phyloP scores from a whole-genome alignment of 2,329 filamentous ascomycete genomes.

The Nemania sp. region DNA sequence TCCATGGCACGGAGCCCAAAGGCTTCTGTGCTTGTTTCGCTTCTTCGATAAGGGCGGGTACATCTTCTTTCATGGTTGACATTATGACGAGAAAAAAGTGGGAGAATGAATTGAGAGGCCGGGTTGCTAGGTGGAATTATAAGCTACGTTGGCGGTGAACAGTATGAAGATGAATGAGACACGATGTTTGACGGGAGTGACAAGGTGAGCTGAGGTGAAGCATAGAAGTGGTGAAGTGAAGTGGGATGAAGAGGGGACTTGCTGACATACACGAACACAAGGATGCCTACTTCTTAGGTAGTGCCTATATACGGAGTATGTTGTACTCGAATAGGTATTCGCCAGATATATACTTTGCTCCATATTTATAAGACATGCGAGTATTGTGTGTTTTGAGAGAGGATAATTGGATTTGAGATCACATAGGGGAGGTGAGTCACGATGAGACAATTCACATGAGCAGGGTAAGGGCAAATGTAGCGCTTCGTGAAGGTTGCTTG shows the following conservation, averaged over 20 bases:
- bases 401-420: no score
- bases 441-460: background rate
- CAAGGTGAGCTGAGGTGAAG: conserved; percentile 1
- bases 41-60: conserved; percentile 42
- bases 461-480: background rate
- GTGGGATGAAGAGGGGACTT: background rate
- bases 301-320: no score
- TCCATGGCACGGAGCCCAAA: conserved; percentile 40
- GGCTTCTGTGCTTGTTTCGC: conserved; percentile 36
- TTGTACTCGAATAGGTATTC: background rate
- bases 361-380: background rate
- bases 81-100: background rate
- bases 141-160: background rate
- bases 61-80: conserved; percentile 42
- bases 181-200: background rate
- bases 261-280: background rate
- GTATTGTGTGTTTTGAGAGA: background rate
- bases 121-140: no score
- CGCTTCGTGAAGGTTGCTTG: background rate
- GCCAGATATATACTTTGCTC: background rate
- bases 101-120: no score
- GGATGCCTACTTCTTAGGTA: background rate
- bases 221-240: no score
- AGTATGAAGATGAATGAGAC: background rate
- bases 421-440: background rate